Evolutionary conservation across 257 asterid genomes (phyloP), one percentile per base, ranked within the genome.

Genomic region (Solanum commersonii): DNA sequence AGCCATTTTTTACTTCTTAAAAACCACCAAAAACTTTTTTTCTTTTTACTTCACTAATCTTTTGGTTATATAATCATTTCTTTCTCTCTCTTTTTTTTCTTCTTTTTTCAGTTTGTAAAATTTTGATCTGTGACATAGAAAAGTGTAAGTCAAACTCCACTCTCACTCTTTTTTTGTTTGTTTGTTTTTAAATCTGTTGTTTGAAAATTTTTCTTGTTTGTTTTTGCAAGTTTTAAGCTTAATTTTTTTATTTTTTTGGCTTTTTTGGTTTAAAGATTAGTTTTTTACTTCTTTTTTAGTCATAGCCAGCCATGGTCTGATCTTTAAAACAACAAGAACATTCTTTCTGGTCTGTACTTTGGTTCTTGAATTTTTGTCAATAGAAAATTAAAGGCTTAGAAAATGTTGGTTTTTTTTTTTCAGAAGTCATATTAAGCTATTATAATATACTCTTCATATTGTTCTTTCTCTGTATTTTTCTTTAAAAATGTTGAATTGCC

Each of bases 321-420:
- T 84, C 76, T 65, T 85, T 85, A 70, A 65, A 38, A 15, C 79
- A 27, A 60, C 44, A 71, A 65, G 84, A 42, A 22, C 33, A 85
- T 27, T 85, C 88, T 72, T 8, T 86, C 87, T 85, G 67, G 81
- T 85, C 46, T 68, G 68, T 73, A 68, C 42, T 85, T 85, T 46
- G 79, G 70, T 74, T 22, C 83, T 74, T 74, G 4, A 56, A 11
- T 76, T n/a, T 78, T 40, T 40, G 35, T 77, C 37, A 78, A 78
- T 78, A 40, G 84, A 78, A 77, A 77, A 40, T n/a, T 77, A 38
- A 38, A 6, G 59, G 34, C 59, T 38, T 27, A 42, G 38, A n/a
- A 63, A 84, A 84, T 84, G 87, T 59, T 37, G 79, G 6, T 18
- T 65, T 15, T 65, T 8, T 35, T 84, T 8, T 65, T 15, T 25